Percentiles rank a stretch among this genome's conserved stretches.
Conservation (phyloP, 139 green algal species). For the Eudorina sp. region DNA sequence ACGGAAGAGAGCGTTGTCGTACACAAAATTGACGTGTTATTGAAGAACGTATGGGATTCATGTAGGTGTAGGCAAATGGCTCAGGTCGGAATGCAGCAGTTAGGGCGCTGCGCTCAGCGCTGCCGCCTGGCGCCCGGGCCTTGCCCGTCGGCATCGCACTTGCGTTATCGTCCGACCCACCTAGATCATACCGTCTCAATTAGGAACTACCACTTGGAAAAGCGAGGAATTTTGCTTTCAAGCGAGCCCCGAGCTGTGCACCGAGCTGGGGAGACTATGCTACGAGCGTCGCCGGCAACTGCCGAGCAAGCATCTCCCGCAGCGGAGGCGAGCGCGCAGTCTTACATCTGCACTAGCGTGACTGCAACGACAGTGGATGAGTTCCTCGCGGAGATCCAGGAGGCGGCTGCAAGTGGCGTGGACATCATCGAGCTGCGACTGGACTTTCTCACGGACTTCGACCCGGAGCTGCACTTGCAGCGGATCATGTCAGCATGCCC, state of each 20-base stretch:
- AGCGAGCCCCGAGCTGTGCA: background rate
- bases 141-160: background rate
- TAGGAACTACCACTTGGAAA: background rate
- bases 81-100: background rate
- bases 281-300: background rate
- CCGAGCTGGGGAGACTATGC: background rate
- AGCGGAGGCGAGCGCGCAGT: background rate
- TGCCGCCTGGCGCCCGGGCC: background rate
- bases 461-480: slow-evolving; percentile 72
- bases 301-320: background rate
- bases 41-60: too few species aligned
- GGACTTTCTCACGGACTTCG: slow-evolving; percentile 85
- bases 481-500: slow-evolving; percentile 71
- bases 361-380: slow-evolving; percentile 75
- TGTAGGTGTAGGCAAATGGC: too few species aligned
- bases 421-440: slow-evolving; percentile 92
- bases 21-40: too few species aligned
- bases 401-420: slow-evolving; percentile 74
- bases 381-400: slow-evolving; percentile 79
- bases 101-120: background rate
- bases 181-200: background rate
- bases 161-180: background rate
- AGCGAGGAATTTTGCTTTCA: background rate
- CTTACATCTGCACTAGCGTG: slow-evolving; percentile 80
- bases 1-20: too few species aligned